phyloP scores from a whole-genome alignment of 331 rosid species.

The Stylosanthes scabra region DNA sequence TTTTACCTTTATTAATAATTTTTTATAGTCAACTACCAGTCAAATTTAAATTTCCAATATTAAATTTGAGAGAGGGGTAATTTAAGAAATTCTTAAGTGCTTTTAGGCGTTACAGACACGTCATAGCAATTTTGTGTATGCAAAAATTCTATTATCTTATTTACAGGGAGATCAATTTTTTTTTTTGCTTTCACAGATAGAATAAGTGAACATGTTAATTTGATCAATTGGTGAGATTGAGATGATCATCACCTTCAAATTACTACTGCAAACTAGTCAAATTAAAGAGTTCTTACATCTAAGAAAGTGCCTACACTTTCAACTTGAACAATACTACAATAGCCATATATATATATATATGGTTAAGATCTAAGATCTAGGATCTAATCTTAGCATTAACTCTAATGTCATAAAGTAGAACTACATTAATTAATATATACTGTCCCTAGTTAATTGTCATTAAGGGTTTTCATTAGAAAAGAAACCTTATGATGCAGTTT shows the following conservation, averaged over 20 bases:
- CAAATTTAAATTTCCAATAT: too few relatives aligned
- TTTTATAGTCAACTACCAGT: too few relatives aligned
- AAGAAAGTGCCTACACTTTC: slow-evolving; percentile 5
- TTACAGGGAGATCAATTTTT: not conserved
- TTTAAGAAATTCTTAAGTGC: too few relatives aligned
- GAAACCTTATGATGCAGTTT: slow-evolving; percentile 40
- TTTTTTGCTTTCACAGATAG: not conserved
- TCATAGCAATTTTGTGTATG: too few relatives aligned
- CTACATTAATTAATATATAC: slow-evolving; percentile 20
- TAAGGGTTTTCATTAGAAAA: slow-evolving; percentile 19
- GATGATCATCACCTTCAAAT: slow-evolving; percentile 19
- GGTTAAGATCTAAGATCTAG: slow-evolving; percentile 40
- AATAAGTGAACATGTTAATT: not conserved
- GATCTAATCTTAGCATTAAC: slow-evolving; percentile 26
- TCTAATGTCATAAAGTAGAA: not conserved
- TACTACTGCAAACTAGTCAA: not conserved
- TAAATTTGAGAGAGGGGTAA: too few relatives aligned
- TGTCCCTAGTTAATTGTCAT: slow-evolving; percentile 11
- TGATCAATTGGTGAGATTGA: not conserved
- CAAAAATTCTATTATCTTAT: too few relatives aligned
- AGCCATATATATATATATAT: not conserved
- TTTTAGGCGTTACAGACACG: too few relatives aligned
- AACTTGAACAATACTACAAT: not conserved
- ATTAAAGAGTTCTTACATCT: not conserved
- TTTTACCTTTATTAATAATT: too few relatives aligned